phyloP scores from a whole-genome alignment of 164 flowering plant genomes.

The Paratinospora sagittata region DNA sequence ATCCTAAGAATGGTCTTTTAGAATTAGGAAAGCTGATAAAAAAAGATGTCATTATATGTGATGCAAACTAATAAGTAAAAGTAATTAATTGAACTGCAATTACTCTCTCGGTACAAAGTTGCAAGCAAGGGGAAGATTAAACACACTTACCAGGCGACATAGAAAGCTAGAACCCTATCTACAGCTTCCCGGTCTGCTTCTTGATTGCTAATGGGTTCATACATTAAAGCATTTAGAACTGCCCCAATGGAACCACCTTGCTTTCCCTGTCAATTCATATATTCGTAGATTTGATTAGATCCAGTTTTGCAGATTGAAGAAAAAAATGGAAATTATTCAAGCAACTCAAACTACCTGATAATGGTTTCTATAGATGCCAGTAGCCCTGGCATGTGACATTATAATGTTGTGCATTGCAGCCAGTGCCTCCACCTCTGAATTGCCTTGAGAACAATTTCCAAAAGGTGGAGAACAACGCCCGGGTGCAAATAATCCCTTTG shows the following conservation, averaged over 20 bases:
- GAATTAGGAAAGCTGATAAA: too few species aligned
- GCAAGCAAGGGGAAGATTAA: too few species aligned
- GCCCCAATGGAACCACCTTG: slow-evolving; percentile 42
- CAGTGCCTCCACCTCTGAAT: slow-evolving; percentile 42
- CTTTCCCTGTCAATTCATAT: slow-evolving; percentile 23
- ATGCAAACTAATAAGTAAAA: too few species aligned
- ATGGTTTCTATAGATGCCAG: slow-evolving; percentile 24
- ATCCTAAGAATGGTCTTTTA: too few species aligned
- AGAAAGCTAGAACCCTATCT: slow-evolving; percentile 33
- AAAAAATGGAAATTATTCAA: too few species aligned
- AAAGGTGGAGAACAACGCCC: slow-evolving; percentile 47
- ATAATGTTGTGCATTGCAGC: slow-evolving; percentile 41
- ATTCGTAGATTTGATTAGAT: too few species aligned
- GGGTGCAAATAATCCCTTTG: slow-evolving; percentile 32
- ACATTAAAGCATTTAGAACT: slow-evolving; percentile 21
- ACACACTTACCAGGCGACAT: slow-evolving; percentile 25
- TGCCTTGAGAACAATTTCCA: slow-evolving; percentile 41
- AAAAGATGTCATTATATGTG: too few species aligned
- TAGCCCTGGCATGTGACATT: slow-evolving; percentile 41
- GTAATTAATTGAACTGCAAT: too few species aligned
- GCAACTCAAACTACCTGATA: slow-evolving; percentile 30
- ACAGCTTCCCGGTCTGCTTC: slow-evolving; percentile 31
- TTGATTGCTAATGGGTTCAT: slow-evolving; percentile 31
- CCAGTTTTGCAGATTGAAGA: too few species aligned
- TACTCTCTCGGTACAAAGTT: too few species aligned